A percentile compares a stretch with the other conserved stretches of the same genome.
phyloP scores from a whole-genome alignment of 768 basidiomycete species.

The Omphalotus guepiniiformis region DNA sequence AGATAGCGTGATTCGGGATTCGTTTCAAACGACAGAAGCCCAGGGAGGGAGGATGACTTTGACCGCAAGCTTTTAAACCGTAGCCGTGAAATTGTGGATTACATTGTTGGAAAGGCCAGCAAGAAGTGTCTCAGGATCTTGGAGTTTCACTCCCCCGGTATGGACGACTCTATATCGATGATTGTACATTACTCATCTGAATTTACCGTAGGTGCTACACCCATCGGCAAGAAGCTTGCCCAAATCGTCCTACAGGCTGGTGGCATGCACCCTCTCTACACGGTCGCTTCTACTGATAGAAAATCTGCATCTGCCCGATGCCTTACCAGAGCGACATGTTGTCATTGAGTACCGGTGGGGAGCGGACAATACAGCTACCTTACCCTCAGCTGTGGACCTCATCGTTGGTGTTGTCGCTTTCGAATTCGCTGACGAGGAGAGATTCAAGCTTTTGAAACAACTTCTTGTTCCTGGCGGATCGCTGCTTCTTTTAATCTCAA shows the following conservation, averaged over 20 bases:
- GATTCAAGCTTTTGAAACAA: background rate
- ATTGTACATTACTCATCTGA: background rate
- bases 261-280: background rate
- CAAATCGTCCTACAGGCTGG: background rate
- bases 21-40: no score
- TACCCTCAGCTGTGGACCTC: background rate
- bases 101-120: no score
- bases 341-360: background rate
- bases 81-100: no score
- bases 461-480: background rate
- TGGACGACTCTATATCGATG: background rate
- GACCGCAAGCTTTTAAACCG: no score
- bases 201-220: background rate
- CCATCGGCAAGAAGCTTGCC: background rate
- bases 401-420: background rate
- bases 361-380: background rate
- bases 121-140: background rate
- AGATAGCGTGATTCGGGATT: no score
- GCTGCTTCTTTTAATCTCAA: background rate
- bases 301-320: background rate
- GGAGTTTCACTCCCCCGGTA: background rate
- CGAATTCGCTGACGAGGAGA: background rate
- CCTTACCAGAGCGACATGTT: background rate
- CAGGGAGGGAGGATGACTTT: no score
- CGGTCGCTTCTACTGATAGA: background rate